Evolutionary conservation across 495 filamentous ascomycete species (phyloP), one percentile per base, ranked within the genome.

Genomic region (Lepraria neglecta): DNA sequence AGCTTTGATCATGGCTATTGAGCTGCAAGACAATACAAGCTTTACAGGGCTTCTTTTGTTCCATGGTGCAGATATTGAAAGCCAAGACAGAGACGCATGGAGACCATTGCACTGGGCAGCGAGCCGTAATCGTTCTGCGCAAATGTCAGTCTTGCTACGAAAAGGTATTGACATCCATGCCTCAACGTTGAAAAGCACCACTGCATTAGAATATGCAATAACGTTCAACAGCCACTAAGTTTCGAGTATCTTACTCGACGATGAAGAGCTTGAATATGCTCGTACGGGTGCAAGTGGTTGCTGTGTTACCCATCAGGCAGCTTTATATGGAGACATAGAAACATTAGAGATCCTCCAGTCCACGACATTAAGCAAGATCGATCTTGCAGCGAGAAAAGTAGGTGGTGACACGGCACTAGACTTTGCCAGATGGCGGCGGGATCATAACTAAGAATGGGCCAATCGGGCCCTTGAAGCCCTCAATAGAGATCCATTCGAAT

Each of bases 141-240:
- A 38, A 31, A 1, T 47, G 15, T 38, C 31, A 3, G 4, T 40
- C 35, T 35, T 50, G 0, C 35, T 59, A 28, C 0, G 7, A 1
- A 42, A 40, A 17, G 52, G 60, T 27, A 51, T 51, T 11, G 35
- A 46, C 19, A 33, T 62, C n/a, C 35, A 56, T 27, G 40, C 43
- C 7, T 45, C 21, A 11, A 3, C 1, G 6, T 3, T 6, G 1
- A 0, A 12, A 15, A 35, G 60, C 17, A 3, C 0, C 0, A 57
- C 52, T 24, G 30, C 48, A 48, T 5, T 54, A 0, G 7, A 15
- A 3, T 1, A 2, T 35, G 50, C 50, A 35, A 53, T 53, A 53
- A 35, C 0, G 5, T 19, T 11, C n/a, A 53, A 21, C 15, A n/a
- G 50, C 17, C 9, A 30, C 17, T 11, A 17, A 3, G 15, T 19